phyloP scores from a whole-genome alignment of 2,329 filamentous ascomycete species.

The Byssochlamys sp. region DNA sequence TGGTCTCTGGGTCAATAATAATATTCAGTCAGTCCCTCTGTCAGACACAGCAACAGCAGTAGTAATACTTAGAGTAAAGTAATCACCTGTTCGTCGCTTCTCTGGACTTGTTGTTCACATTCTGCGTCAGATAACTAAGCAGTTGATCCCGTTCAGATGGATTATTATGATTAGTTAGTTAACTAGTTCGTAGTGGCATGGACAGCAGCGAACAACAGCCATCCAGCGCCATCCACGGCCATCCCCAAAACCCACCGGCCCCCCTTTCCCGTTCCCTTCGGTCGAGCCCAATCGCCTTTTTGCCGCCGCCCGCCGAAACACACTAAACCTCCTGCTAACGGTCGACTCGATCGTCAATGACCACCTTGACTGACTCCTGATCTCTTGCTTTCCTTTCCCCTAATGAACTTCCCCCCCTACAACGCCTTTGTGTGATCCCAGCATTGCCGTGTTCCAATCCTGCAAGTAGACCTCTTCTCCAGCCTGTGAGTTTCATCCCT shows the following conservation, averaged over 20 bases:
- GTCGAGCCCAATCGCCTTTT: not conserved
- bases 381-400: not conserved
- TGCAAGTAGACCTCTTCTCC: conserved; percentile 3
- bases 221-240: no score
- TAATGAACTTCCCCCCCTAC: not conserved
- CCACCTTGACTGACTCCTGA: not conserved
- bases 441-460: conserved; percentile 2
- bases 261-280: not conserved
- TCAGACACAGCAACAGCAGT: no score
- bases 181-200: no score
- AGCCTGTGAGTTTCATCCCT: conserved; percentile 1
- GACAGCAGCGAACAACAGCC: no score
- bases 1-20: no score
- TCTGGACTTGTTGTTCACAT: no score
- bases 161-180: no score
- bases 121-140: not conserved
- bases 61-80: no score
- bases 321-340: not conserved
- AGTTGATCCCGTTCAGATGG: not conserved
- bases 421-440: not conserved
- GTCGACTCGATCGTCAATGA: not conserved
- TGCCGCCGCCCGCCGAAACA: conserved; percentile 1
- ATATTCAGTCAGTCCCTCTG: no score
- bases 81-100: no score
- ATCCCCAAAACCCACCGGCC: not conserved